Evolutionary conservation across 2,329 filamentous ascomycete genomes (phyloP).

Genomic region (Dissoconium aciculare): DNA sequence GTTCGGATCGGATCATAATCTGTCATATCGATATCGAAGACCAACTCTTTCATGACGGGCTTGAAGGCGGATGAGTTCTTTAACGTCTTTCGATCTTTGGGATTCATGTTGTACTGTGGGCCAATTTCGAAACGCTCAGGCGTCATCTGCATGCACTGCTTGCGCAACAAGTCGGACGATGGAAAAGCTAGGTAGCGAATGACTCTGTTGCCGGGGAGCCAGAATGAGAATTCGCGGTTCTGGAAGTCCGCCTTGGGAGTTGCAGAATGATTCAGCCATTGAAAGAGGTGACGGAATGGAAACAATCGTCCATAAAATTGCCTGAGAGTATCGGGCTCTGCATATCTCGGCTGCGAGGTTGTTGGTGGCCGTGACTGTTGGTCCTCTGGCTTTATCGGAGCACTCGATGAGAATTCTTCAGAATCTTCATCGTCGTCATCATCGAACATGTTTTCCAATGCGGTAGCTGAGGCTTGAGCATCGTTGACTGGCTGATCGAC

Average conservation of each 20-base stretch:
- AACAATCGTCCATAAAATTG: constrained; percentile 94
- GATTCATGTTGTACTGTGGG: constrained; percentile 89
- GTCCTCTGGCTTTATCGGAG: constrained; percentile 31
- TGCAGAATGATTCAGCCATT: constrained; percentile 93
- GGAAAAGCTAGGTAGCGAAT: constrained; percentile 76
- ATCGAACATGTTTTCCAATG: constrained; percentile 45
- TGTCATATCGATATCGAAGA: constrained; percentile 98
- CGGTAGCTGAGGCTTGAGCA: constrained; percentile 7
- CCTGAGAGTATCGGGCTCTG: constrained; percentile 73
- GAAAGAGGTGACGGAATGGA: constrained; percentile 85
- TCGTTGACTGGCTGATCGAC: constrained; percentile 4
- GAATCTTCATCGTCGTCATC: constrained; percentile 39
- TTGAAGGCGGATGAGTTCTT: constrained; percentile 69
- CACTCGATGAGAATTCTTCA: constrained; percentile 42
- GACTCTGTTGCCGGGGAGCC: constrained; percentile 81
- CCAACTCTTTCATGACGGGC: constrained; percentile 80
- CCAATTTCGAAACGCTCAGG: constrained; percentile 96
- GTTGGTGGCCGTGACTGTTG: constrained; percentile 19
- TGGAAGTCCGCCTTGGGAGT: constrained; percentile 75
- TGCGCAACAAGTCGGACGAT: constrained; percentile 60
- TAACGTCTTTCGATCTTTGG: constrained; percentile 78
- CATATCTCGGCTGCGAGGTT: constrained; percentile 24
- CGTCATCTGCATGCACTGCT: constrained; percentile 75
- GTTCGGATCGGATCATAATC: constrained; percentile 96
- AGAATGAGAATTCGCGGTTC: constrained; percentile 92